Evolutionary conservation across 495 filamentous ascomycete genomes (phyloP).

Genomic region (Penicillium riverlandense): DNA sequence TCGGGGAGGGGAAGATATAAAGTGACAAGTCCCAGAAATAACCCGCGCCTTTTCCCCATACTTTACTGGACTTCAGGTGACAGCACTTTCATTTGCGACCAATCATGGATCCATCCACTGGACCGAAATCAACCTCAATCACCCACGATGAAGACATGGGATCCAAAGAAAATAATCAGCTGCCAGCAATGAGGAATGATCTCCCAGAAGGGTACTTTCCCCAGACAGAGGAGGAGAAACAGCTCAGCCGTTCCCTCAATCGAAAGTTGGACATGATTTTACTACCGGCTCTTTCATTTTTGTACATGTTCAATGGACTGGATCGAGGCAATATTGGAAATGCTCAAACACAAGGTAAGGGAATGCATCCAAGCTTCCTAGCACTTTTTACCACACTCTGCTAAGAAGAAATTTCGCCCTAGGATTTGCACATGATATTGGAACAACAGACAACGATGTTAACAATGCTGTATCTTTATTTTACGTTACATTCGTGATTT

Average conservation of each 20-base stretch:
- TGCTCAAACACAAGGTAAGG: constrained; percentile 29
- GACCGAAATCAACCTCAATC: too few relatives aligned
- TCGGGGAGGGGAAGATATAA: too few relatives aligned
- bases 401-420: constrained; percentile 4
- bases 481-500: constrained; percentile 48
- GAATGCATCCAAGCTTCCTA: too few relatives aligned
- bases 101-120: too few relatives aligned
- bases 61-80: too few relatives aligned
- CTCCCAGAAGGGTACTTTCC: constrained; percentile 1
- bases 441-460: constrained; percentile 36
- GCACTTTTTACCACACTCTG: too few relatives aligned
- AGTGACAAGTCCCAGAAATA: too few relatives aligned
- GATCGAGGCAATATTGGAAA: constrained; percentile 49
- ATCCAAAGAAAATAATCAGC: neutral
- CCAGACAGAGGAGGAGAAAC: constrained; percentile 3
- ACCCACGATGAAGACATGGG: neutral
- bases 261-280: constrained; percentile 37
- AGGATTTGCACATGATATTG: constrained; percentile 41
- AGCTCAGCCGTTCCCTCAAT: neutral
- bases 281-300: constrained; percentile 43
- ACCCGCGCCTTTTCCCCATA: too few relatives aligned
- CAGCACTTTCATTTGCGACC: too few relatives aligned
- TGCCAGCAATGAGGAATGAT: neutral
- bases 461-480: constrained; percentile 49
- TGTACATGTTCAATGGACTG: constrained; percentile 47